A percentile compares a stretch with the other conserved stretches of the same genome.
phyloP scores from a whole-genome alignment of 2,329 filamentous ascomycete species.

The Rosellinia necatrix region DNA sequence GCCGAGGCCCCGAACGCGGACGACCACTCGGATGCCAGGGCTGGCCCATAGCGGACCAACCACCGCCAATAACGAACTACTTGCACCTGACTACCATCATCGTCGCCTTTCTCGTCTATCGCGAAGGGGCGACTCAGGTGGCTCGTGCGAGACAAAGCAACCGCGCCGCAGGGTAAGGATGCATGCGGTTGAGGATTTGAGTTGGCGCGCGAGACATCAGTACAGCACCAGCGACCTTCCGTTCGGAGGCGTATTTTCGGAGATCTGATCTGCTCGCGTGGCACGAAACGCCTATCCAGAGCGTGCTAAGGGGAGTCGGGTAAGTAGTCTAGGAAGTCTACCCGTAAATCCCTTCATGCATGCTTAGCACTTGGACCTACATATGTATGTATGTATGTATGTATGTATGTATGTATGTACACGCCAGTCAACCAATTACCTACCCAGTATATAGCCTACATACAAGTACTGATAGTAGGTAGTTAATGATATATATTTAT shows the following conservation, averaged over 20 bases:
- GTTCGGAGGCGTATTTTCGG: constrained; percentile 1
- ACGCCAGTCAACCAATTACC: no score
- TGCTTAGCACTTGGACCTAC: no score
- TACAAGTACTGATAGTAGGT: no score
- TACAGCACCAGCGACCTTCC: background rate
- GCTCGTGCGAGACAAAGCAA: constrained; percentile 12
- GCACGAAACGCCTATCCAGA: background rate
- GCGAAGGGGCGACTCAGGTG: constrained; percentile 1
- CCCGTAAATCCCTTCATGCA: no score
- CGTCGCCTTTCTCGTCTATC: no score
- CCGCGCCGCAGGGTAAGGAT: constrained; percentile 1
- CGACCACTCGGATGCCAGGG: constrained; percentile 16
- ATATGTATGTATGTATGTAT: background rate
- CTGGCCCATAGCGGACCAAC: background rate
- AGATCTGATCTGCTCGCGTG: constrained; percentile 2
- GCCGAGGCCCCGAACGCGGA: constrained; percentile 15
- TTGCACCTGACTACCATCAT: background rate
- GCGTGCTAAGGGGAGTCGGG: background rate
- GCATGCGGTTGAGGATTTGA: constrained; percentile 10
- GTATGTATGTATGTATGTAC: background rate
- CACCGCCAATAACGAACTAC: background rate
- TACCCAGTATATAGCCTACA: no score
- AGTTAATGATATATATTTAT: background rate
- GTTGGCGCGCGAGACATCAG: background rate
- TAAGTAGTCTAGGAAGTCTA: background rate